Conservation (phyloP, 2,329 filamentous ascomycete genomes). For the Ceratocystis albifundus region DNA sequence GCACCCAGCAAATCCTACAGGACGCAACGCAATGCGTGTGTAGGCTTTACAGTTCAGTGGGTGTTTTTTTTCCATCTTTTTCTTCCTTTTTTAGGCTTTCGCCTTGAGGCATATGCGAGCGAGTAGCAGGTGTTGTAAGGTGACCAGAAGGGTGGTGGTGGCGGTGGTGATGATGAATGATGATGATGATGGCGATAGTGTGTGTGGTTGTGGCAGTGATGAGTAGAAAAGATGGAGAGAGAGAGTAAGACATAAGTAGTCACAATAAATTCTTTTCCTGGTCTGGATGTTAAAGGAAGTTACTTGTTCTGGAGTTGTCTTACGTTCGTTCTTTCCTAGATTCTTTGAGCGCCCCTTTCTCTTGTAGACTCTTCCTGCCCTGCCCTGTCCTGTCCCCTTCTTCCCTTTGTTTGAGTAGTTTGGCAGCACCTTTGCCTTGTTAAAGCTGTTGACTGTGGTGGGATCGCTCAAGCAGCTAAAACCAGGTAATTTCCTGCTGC, state of each 20-base stretch:
- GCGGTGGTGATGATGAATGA: neutral
- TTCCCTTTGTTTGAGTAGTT: neutral
- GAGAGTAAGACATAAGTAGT: neutral
- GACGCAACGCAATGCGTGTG: neutral
- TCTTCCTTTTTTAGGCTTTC: neutral
- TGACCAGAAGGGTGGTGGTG: neutral
- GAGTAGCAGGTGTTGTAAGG: neutral
- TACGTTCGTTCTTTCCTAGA: constrained; percentile 7
- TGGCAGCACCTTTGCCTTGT: neutral
- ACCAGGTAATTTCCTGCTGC: constrained; percentile 11
- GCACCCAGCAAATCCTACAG: neutral
- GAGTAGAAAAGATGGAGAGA: neutral
- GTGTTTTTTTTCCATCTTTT: neutral
- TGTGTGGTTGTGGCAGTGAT: neutral
- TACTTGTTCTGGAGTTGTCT: constrained; percentile 4
- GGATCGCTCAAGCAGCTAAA: constrained; percentile 10
- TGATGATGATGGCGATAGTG: neutral
- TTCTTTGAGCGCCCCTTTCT: constrained; percentile 2
- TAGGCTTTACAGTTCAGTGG: neutral
- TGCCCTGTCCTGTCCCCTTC: neutral
- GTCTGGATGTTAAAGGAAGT: constrained; percentile 1
- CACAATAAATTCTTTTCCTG: constrained; percentile 5
- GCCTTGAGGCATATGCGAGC: neutral
- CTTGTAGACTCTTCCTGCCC: neutral
- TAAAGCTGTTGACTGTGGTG: neutral